Evolutionary conservation across 306 rosid species (phyloP).

Genomic region (Psophocarpus tetragonolobus): DNA sequence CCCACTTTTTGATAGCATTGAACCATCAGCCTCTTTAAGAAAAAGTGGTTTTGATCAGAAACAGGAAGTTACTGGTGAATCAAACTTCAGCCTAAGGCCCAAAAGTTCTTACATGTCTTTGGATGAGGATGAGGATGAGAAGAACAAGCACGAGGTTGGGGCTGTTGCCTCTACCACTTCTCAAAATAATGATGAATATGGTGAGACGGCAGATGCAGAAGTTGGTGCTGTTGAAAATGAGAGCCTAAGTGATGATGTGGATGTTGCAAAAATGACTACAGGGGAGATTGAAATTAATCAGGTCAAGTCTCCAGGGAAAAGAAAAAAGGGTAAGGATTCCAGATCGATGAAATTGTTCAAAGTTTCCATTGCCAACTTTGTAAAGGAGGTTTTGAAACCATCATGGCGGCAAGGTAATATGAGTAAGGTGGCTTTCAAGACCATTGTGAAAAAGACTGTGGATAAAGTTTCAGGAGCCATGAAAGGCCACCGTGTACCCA

Average conservation of each 20-base stretch:
- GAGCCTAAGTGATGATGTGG: constrained; percentile 58
- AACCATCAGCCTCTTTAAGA: constrained; percentile 53
- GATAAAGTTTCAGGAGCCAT: constrained; percentile 98
- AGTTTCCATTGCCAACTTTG: constrained; percentile 88
- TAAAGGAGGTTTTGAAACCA: constrained; percentile 90
- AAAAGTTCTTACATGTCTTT: constrained; percentile 58
- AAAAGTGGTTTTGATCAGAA: constrained; percentile 55
- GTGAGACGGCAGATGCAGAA: constrained; percentile 93
- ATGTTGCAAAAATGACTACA: constrained; percentile 43
- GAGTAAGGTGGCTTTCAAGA: constrained; percentile 99
- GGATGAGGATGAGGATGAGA: constrained; percentile 63
- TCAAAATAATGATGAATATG: constrained; percentile 76
- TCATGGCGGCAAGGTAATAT: constrained; percentile 99
- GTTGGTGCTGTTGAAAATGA: constrained; percentile 78
- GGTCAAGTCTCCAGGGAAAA: constrained; percentile 69
- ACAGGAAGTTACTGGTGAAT: constrained; percentile 58
- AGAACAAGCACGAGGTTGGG: constrained; percentile 52
- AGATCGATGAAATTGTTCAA: constrained; percentile 82
- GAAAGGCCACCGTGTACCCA: constrained; percentile 88
- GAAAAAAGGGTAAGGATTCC: constrained; percentile 78
- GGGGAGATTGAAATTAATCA: constrained; percentile 78
- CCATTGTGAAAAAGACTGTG: constrained; percentile 96
- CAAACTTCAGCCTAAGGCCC: constrained; percentile 50
- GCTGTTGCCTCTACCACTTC: constrained; percentile 80
- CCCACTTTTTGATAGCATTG: constrained; percentile 90